Base-by-base conservation (phyloP, 352 stramenopile species). In the Globisporangium nunn region DNA sequence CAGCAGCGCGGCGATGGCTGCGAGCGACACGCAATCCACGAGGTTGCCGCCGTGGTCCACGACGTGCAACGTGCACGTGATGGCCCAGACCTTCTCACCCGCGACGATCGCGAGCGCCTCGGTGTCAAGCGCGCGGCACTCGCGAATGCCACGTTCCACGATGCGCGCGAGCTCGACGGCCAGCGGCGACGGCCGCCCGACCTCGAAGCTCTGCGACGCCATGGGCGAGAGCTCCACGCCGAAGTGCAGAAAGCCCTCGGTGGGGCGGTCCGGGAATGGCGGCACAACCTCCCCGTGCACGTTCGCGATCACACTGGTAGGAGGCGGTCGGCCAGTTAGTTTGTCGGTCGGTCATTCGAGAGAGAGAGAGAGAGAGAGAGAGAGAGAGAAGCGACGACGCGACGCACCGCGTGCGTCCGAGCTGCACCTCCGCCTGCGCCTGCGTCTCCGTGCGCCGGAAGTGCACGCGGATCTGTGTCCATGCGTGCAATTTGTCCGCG, bases 41-140 rank as follows among this genome's bases (percentile, higher is more conserved):
- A 97, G 71, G 67, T 98, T 98, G 37, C 93, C 93, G 41, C 83
- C 91, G 64, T 97, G 78, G 68, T 98, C 93, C 44, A 98, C 68
- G 29, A 98, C 75, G 58, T 92, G 87, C 29, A 98, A 74, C 56
- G 92, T 75, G 60, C 96, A 91, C 40, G 81, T 88, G 50, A 98
- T 87, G 41, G 88, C 75, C 95, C 95, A 98, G 29, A 92, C 95
- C 74, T 96, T 98, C 52, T 94, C 77, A 40, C 93, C 93, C n/a
- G 86, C 78, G 37, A 96, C 70, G 39, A 98, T 86, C 46, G 89
- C 96, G 47, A 98, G 78, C 40, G 93, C 93, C 71, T 98, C 95
- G 6, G 87, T 95, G 75, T 98, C 95, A 10, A 98, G 77, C 8
- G 92, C 89, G 11, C 89, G 85, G 58, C 89, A 94, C 50, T 97